phyloP scores from a whole-genome alignment of 805 yeast species.

The Zygosaccharomyces siamensis region DNA sequence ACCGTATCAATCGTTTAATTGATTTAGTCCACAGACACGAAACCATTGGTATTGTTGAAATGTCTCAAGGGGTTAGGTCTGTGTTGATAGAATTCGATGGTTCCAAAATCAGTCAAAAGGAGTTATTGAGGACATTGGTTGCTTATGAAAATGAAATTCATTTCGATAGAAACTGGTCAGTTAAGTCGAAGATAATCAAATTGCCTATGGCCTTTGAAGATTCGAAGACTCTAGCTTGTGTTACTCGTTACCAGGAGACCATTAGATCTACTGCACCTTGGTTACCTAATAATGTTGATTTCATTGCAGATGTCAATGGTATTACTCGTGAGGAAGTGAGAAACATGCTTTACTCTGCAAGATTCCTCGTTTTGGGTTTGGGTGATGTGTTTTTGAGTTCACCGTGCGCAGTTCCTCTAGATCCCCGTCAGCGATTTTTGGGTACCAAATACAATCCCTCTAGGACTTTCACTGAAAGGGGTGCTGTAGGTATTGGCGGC shows the following conservation, averaged over 20 bases:
- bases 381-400: constrained; percentile 98
- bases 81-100: constrained; percentile 84
- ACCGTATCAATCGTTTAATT: constrained; percentile 79
- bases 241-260: constrained; percentile 86
- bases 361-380: constrained; percentile 87
- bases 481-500: constrained; percentile 97
- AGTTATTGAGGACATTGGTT: constrained; percentile 56
- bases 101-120: constrained; percentile 51
- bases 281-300: constrained; percentile 97
- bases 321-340: constrained; percentile 69
- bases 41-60: constrained; percentile 81
- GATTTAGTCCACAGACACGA: constrained; percentile 60
- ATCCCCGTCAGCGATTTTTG: constrained; percentile 87
- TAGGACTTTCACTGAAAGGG: constrained; percentile 92
- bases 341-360: constrained; percentile 82
- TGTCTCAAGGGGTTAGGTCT: constrained; percentile 97
- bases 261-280: constrained; percentile 92
- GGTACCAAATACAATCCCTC: constrained; percentile 97
- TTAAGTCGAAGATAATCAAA: constrained; percentile 74
- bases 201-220: constrained; percentile 98
- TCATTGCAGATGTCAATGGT: constrained; percentile 84
- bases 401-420: constrained; percentile 97
- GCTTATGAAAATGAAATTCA: constrained; percentile 73
- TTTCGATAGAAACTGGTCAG: constrained; percentile 76
- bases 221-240: constrained; percentile 81